These are phyloP conservation scores for Nothophoma quercina DNA, from an alignment of 2,329 filamentous ascomycete species.

Conservation along the genomic window DNA sequence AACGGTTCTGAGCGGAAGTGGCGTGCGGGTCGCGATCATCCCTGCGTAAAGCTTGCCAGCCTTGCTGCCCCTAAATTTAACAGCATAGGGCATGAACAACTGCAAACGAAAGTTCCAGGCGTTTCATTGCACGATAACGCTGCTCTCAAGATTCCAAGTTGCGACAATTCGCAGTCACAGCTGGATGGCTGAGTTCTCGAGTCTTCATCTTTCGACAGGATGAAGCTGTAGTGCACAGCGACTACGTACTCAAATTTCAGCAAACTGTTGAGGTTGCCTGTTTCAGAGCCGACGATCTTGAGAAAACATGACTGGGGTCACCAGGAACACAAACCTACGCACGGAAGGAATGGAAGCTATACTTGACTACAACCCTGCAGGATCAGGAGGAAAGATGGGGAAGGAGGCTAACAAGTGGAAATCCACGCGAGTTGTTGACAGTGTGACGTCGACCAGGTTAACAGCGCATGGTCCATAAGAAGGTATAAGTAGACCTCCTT, in stretches of 20 bases:
- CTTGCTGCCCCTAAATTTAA: slow-evolving; percentile 22
- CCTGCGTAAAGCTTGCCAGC: slow-evolving; percentile 12
- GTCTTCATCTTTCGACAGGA: not conserved
- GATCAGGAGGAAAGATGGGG: slow-evolving; percentile 6
- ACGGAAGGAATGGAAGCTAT: slow-evolving; percentile 1
- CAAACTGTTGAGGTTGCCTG: not conserved
- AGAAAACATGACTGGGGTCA: not conserved
- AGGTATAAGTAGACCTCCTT: slow-evolving; percentile 24
- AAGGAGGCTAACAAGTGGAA: not conserved
- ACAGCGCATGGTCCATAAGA: not conserved
- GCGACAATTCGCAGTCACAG: not conserved
- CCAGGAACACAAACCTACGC: slow-evolving; percentile 1
- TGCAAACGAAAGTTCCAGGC: not conserved
- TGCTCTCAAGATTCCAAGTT: not conserved
- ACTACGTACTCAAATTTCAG: not conserved
- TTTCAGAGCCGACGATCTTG: not conserved
- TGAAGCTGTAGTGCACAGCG: too few species aligned
- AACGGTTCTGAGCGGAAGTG: slow-evolving; percentile 21
- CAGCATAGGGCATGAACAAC: slow-evolving; percentile 5
- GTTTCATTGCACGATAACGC: not conserved
- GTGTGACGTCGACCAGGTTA: slow-evolving; percentile 12
- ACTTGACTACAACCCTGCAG: slow-evolving; percentile 5
- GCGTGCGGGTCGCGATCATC: slow-evolving; percentile 22
- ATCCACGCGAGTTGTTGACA: not conserved
- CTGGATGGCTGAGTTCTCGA: too few species aligned